Base-by-base conservation (phyloP, 2,329 filamentous ascomycete species). In the Diaporthe australafricana region DNA sequence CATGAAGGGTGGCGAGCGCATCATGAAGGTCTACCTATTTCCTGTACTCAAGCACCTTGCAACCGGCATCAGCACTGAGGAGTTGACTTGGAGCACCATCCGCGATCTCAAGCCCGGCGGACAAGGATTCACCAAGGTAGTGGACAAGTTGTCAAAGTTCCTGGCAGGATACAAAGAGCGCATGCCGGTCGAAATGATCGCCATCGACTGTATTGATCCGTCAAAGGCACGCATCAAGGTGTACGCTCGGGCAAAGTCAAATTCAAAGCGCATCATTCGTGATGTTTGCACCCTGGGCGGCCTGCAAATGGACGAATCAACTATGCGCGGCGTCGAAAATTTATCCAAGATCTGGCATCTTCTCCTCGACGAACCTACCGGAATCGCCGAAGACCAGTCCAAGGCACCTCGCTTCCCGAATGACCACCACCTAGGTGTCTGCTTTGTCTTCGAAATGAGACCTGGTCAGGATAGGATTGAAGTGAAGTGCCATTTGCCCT, bases 1-100 rank as follows among this genome's bases (percentile, higher is more conserved):
- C 42, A 55, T 72, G 60, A 17, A 42, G 2, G 70, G 70, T 0
- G 42, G 7, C 5, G 68, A 72, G 48, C 52, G 70, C 22, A 53
- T 67, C 32, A 47, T 75, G n/a, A 75, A 75, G 53, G 66, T 68
- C 22, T 74, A 75, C 42, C 63, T 73, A 5, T 71, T 73, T 16
- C 63, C 72, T 1, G 60, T 72, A 1, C 70, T 69, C 7, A 74
- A 72, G 30, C 55, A 65, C 38, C 57, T 74, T 38, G 74, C 70
- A 0, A 75, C 74, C 0, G 74, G 74, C 1, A 12, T 27, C 20
- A 52, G 67, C 1, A 30, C 72, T 0, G 62, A 72, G 40, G 30
- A 73, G 1, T n/a, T 75, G 4, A 38, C 57, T 1, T 66, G 70
- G 22, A 57, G 66, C 27, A 57, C 68, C 5, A 67, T 75, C 1